Base-by-base conservation (phyloP, 1,284 basidiomycete genomes). In the Heliocybe sulcata region DNA sequence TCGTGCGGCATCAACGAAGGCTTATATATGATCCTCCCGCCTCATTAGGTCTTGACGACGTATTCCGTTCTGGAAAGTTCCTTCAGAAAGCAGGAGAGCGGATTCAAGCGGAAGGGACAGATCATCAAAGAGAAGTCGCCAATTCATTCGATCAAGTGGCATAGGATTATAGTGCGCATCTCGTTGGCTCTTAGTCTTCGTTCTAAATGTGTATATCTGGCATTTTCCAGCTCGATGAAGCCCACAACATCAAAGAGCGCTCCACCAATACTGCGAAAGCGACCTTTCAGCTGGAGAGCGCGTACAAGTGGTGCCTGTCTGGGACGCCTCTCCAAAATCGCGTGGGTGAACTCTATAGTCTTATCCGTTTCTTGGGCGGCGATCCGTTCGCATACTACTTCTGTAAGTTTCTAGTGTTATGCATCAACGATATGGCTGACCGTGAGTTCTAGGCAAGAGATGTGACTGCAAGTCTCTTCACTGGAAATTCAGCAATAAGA, bases 321-420 rank as follows among this genome's bases (percentile, higher is more conserved):
- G 97, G 96, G n/a, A 98, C 95, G n/a, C 95, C 94, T 0, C 72
- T 95, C 12, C 92, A 98, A 70, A 97, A 97, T 64, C 86, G 96
- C 58, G 97, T 99, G 14, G 97, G 97, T 60, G 97, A 99, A 69
- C 75, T 99, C 45, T 99, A 99, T 74, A 97, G 94, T 68, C 82
- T 98, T 56, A 86, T 99, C 56, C 79, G 91, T 56, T 98, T 97
- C 72, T 71, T 98, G 55, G 94, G 94, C 22, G 92, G 91, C 14
- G 92, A 95, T 67, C 92, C 92, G 0, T 94, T 94, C 68, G 86
- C 90, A 1, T 92, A 83, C 70, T 97, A 97, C 70, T 97, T 94
- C 70, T 97, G 94, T 87, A 73, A 76, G 85, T 68, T 50, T 9
- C 27, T 49, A 52, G 9, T 9, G 6, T 11, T 33, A 33, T 26